phyloP scores from a whole-genome alignment of 2,329 filamentous ascomycete genomes.

The Fusarium proliferatum region DNA sequence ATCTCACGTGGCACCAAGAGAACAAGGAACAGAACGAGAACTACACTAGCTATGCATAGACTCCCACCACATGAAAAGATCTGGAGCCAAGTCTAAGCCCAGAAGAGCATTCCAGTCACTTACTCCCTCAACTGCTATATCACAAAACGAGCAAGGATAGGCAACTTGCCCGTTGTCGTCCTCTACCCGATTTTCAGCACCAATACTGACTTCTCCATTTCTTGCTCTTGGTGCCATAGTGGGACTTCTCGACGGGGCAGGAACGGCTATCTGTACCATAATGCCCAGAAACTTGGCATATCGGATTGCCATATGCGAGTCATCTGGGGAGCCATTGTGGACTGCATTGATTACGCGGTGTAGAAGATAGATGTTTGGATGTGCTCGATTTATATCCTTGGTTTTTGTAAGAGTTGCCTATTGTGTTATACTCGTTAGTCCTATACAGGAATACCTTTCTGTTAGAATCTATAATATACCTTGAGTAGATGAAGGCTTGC shows the following conservation, averaged over 20 bases:
- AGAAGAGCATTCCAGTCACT: background rate
- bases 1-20: background rate
- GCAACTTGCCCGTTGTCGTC: background rate
- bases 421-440: background rate
- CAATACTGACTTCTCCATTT: accelerated
- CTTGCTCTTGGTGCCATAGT: background rate
- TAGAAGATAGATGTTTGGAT: background rate
- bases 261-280: background rate
- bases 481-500: background rate
- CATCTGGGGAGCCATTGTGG: background rate
- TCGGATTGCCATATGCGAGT: background rate
- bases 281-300: background rate
- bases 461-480: background rate
- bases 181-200: accelerated
- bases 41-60: background rate
- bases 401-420: background rate
- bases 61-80: background rate
- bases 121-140: background rate
- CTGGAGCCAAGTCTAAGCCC: background rate
- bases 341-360: background rate
- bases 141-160: background rate
- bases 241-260: background rate
- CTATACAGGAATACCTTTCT: accelerated
- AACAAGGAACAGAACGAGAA: background rate
- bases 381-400: background rate